Base-by-base conservation (phyloP, 140 eudicot genomes). In the Flaveria floridana region DNA sequence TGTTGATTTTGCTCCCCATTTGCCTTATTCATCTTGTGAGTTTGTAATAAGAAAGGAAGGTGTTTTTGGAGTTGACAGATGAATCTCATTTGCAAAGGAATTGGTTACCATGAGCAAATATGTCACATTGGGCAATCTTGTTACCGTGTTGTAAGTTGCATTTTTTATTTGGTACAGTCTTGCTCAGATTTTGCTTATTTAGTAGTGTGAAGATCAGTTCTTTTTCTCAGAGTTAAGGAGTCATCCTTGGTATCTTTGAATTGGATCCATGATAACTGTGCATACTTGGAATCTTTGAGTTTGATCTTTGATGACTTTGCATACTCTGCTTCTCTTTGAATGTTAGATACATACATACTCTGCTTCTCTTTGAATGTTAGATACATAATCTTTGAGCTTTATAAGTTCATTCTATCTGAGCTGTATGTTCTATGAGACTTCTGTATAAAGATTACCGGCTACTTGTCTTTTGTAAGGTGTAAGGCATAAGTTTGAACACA, bases 1-100 rank as follows among this genome's bases (percentile, higher is more conserved):
- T 85, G 91, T 93, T 55, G 87, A 85, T 70, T 90, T 93, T 53
- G 91, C 94, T 1, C 97, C 99, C 1, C 97, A 93, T 88, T 88
- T 93, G 80, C 94, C 96, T 4, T 81, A 79, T 74, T 85, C 91
- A 28, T 83, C 86, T 68, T 86, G 97, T 37, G 89, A 93, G 57
- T 93, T 84, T 82, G 87, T 75, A 12, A 85, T 90, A 55, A 34
- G 12, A 53, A 85, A 77, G 68, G 94, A 93, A 69, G 96, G 99
- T 44, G 83, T 93, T 73, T 80, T 75, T 73, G 97, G 99, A 8
- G 82, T 89, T 85, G 76, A 77, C 14, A 74, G 80, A 68, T 89
- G 25, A 73, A 56, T 65, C n/a, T 65, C 56, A 51, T 20, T 16
- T 62, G 57, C 65, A 13, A 47, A 39, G 79, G 52, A 79, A 34